Base-by-base conservation (phyloP, 2,329 filamentous ascomycete species). In the Penicillium sp. region DNA sequence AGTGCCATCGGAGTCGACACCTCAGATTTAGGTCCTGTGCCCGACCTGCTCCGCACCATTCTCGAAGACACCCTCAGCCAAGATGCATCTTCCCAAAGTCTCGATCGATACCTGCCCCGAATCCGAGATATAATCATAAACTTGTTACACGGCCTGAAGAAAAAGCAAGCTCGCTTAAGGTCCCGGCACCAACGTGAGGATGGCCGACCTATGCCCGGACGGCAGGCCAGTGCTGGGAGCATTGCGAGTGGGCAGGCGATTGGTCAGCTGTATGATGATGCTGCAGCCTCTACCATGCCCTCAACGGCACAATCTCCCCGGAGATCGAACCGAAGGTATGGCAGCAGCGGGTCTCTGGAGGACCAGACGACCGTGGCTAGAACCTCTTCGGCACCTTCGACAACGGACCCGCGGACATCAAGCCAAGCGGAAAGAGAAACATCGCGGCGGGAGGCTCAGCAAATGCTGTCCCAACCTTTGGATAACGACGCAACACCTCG, bases 61-160 rank as follows among this genome's bases (percentile, higher is more conserved):
- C 80, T 99, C 46, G 93, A 99, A 71, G 88, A 95, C 49, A 99
- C 93, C 1, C 79, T 99, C 30, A 97, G 92, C 70, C 93, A 99
- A 66, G 91, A 97, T 72, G 93, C 93, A 4, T 96, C 89, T 60
- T 85, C 91, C 41, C 86, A 95, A 66, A 96, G 91, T 69, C 78
- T 99, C 53, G 93, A 99, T 69, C 88, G 87, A 67, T 99, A 95
- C 69, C 77, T 99, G 28, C 93, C 93, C 0, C 83, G 88, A 51
- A 99, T 99, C 69, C 85, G 93, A 62, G 93, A 99, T 70, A 99
- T 99, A 64, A 99, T 99, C 66, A 97, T 99, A 71, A 96, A 95
- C 67, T 78, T 99, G 27, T 80, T 99, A 8, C 93, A 99, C 68
- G 93, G 93, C 2, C 74, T 99, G 56, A 99, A 99, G 76, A 86